Base-by-base conservation (phyloP, 75 land plant species). In the Pseudotsuga menziesii region DNA sequence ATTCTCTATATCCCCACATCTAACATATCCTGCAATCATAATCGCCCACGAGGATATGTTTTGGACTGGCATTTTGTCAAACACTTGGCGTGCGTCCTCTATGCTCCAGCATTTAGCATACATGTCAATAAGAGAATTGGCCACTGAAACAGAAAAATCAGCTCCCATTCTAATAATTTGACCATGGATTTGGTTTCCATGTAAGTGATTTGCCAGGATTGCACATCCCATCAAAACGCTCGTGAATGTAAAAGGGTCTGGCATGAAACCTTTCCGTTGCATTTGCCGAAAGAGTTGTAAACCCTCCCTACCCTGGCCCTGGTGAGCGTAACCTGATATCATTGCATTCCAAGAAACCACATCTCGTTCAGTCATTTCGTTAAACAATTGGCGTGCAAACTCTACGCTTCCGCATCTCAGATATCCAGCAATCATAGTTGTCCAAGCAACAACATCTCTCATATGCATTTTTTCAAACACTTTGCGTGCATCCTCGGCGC, bases 81-180 rank as follows among this genome's bases (percentile, higher is more conserved):
- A 86, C 8, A 86, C 73, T 58, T 60, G 60, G 44, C 80, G 80
- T 36, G 82, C 85, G 39, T 63, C 52, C 17, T 29, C 73, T 8
- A 59, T 20, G 56, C 79, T 72, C 20, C 87, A 78, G 67, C 84
- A 84, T 77, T 87, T 87, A 32, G 70, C 82, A 74, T 87, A 87
- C 88, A 87, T 84, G 56, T 81, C 83, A 17, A 87, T 14, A 55
- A 87, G 77, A 15, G 83, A 61, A 48, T 78, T 84, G 61, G 67
- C 77, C 26, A 86, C 66, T 23, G 67, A 58, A 5, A 58, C 54
- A 57, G 63, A 63, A 35, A 57, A 48, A 0, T 74, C 59, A 7
- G 60, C 29, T 59, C 86, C 80, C 60, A 25, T 17, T 55, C 25
- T 80, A 32, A 86, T 19, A 74, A 80, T 29, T 12, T 57, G 48